Evolutionary conservation across 2,329 filamentous ascomycete genomes (phyloP).

Genomic region (Xylaria sp.): DNA sequence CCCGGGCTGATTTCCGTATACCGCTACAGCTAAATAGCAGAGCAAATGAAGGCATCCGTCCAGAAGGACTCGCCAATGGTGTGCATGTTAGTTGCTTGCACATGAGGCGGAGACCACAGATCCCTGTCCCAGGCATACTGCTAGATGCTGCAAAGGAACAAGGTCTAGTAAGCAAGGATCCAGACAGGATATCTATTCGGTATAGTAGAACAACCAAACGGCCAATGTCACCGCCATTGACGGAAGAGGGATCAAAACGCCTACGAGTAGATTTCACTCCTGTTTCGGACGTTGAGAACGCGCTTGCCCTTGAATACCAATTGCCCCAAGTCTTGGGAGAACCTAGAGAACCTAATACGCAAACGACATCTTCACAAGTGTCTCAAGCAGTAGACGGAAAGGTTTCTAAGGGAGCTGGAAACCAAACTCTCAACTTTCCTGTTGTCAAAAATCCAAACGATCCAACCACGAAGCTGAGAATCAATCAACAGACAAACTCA

Average conservation of each 20-base stretch:
- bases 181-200: constrained; percentile 16
- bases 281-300: neutral
- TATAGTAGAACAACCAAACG: constrained; percentile 26
- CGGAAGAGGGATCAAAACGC: constrained; percentile 31
- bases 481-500: constrained; percentile 66
- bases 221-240: constrained; percentile 15
- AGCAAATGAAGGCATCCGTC: constrained; percentile 3
- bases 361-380: constrained; percentile 26
- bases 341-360: constrained; percentile 3
- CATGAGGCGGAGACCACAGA: constrained; percentile 39
- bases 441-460: constrained; percentile 78
- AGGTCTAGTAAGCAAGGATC: constrained; percentile 41
- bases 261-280: constrained; percentile 32
- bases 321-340: neutral
- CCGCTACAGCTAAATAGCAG: neutral
- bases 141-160: constrained; percentile 45
- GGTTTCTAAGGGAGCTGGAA: constrained; percentile 46
- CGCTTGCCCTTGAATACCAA: constrained; percentile 1
- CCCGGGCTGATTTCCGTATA: neutral
- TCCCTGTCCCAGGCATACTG: constrained; percentile 44
- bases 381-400: constrained; percentile 20
- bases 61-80: constrained; percentile 38
- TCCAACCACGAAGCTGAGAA: constrained; percentile 60
- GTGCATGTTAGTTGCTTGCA: constrained; percentile 48
- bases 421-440: constrained; percentile 62